Evolutionary conservation across 1,284 basidiomycete genomes (phyloP), one percentile per base, ranked within the genome.

Genomic region (Tranzscheliella williamsii): DNA sequence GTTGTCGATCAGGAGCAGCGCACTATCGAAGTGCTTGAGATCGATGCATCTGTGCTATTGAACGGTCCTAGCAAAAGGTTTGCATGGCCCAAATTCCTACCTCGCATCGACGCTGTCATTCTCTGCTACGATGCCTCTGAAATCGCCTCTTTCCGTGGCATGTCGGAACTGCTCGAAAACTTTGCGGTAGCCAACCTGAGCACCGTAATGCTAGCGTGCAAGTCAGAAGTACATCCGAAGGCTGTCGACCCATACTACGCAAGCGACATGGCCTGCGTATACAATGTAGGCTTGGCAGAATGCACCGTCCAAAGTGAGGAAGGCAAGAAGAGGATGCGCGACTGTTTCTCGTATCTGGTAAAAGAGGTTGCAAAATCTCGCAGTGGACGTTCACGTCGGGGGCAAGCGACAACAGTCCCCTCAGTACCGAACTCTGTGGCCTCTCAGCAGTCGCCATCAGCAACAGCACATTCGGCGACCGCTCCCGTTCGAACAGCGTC

Each of bases 121-220:
- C 65, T 73, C 13, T 73, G 72, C 57, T 73, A 73, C 42, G 70
- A 73, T 22, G 72, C 72, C 11, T 49, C 70, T 21, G 51, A 69
- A 42, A 56, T 72, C 23, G 42, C 57, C 17, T 70, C 67, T 15
- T 72, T 72, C 43, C 63, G 67, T 8, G 70, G 72, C 49, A 72
- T 73, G 70, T 68, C 70, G 13, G 69, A 70, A 27, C 49, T 73
- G 27, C 67, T 73, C 35, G 70, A 73, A 24, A 68, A 70, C 36
- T 73, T 73, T 37, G 54, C 64, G 12, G 49, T 63, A 2, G 51
- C 53, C 32, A 47, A 60, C 29, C 47, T 73, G 16, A 66, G 67
- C 54, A 73, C 66, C 20, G 70, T 73, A 21, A 72, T 73, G 70
- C 65, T 73, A 0, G 72, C 72, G 2, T 73, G 72, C 67, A 73